Evolutionary conservation across 108 stramenopile genomes (phyloP), one percentile per base, ranked within the genome.

Genomic region (Cyclotella sp.): DNA sequence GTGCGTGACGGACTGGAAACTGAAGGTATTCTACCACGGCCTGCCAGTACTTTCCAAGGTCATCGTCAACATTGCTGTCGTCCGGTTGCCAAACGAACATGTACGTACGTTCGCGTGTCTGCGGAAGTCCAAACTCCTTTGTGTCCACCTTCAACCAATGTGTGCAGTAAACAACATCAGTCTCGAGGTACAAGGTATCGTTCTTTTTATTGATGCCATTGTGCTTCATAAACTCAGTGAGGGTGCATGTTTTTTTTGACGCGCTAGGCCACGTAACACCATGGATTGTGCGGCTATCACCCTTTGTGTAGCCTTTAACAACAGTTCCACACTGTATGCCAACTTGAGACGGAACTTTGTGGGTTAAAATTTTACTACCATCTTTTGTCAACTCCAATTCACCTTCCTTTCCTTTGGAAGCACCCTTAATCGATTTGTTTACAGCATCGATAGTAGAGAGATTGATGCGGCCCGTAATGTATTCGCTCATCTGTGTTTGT

Each of bases 111-210:
- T 89, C 54, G 52, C 93, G 75, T 12, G 93, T 93, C 64, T 93
- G 93, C 1, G 93, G 93, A 30, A 93, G 87, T 11, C 93, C 93
- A 73, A 87, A 93, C 1, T 77, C 67, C 59, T 93, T 93, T 11
- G 93, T 93, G 62, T 89, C 93, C 29, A 91, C 72, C 77, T 86
- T 91, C 42, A 75, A 22, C 9, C 68, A 65, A 49, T 86, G 85
- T 3, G 93, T 88, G 64, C 87, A 85, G 67, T 93, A 93, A 6
- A 69, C 73, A 40, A 74, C 79, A 46, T 77, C 75, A n/a, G 69
- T 89, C 61, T 90, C 75, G 15, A 93, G 79, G 14, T 88, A 71
- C 11, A 93, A 72, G 0, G 78, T 85, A 55, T 91, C 93, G 14
- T 57, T 61, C 14, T 84, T 76, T 44, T 72, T 72, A 54, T 75